phyloP scores from a whole-genome alignment of 345 rosid species.

The Excoecaria cochinchinensis region DNA sequence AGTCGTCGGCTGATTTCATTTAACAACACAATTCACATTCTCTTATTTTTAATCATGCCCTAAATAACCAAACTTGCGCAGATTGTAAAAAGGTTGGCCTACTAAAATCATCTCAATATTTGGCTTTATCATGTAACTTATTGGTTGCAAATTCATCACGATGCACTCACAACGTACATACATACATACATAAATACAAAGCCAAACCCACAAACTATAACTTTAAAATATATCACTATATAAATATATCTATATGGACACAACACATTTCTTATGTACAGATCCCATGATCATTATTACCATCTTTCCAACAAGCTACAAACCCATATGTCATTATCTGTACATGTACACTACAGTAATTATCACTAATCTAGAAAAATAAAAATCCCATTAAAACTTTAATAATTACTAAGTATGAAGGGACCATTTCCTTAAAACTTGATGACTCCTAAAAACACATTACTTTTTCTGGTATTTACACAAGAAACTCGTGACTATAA shows the following conservation, averaged over 20 bases:
- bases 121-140: not conserved
- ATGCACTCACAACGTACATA: not conserved
- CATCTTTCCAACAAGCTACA: constrained; percentile 4
- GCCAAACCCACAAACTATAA: not conserved
- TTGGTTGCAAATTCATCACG: not conserved
- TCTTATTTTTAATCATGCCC: not conserved
- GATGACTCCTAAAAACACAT: constrained; percentile 6
- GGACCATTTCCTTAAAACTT: not conserved
- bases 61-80: not conserved
- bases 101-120: not conserved
- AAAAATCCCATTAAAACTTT: constrained; percentile 2
- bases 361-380: not conserved
- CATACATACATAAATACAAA: not conserved
- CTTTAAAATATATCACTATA: not conserved
- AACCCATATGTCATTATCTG: constrained; percentile 9
- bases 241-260: not conserved
- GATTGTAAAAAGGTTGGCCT: not conserved
- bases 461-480: constrained; percentile 13
- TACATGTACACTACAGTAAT: constrained; percentile 11
- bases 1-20: too few relatives aligned
- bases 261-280: constrained; percentile 9
- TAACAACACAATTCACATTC: too few relatives aligned
- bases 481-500: not conserved
- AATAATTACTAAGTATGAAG: constrained; percentile 2
- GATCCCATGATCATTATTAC: not conserved